Base-by-base conservation (phyloP, 495 filamentous ascomycete species). In the Daldinia loculata region DNA sequence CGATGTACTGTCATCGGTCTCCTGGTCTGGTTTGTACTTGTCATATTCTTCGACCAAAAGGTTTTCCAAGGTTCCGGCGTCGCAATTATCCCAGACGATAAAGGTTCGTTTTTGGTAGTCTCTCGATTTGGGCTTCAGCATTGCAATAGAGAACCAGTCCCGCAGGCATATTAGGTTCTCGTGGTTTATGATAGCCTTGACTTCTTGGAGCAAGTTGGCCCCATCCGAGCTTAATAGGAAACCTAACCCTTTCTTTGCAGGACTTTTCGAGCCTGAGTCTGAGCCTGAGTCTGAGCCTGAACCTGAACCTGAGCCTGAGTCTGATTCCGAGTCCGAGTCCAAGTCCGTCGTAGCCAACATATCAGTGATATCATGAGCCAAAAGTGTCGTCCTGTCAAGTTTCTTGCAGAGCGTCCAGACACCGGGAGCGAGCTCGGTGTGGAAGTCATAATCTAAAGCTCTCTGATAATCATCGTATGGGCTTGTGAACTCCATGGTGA, bases 31-130 rank as follows among this genome's bases (percentile, higher is more conserved):
- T 12, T 11, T 48, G 9, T 48, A 24, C 19, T 48, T 48, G 1
- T 48, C 17, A 4, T 48, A 48, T 48, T 48, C 43, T 22, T 48
- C 43, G 19, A 48, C 63, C 6, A 84, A 38, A n/a, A 83, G 56
- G 14, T 70, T 69, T 7, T 67, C 69, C 41, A 84, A 65, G 17
- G 62, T 79, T 26, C 80, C 81, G 7, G 74, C 78, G 66, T 84
- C 80, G 63, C 78, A 81, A 22, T 69, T 79, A 66, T 84, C 82
- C 76, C 76, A 83, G 2, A 83, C 63, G 15, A 76, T 43, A 48
- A 74, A 77, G 11, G 61, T 38, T 32, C 36, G 63, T 7, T 45
- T 14, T 29, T 55, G 62, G 26, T 4, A 19, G 7, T 19, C 22
- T 8, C 4, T 61, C 61, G 3, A 38, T 8, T 38, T 9, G 15